These are phyloP conservation scores for Fusarium siculi DNA, from an alignment of 2,329 filamentous ascomycete species.

Conservation along the genomic window DNA sequence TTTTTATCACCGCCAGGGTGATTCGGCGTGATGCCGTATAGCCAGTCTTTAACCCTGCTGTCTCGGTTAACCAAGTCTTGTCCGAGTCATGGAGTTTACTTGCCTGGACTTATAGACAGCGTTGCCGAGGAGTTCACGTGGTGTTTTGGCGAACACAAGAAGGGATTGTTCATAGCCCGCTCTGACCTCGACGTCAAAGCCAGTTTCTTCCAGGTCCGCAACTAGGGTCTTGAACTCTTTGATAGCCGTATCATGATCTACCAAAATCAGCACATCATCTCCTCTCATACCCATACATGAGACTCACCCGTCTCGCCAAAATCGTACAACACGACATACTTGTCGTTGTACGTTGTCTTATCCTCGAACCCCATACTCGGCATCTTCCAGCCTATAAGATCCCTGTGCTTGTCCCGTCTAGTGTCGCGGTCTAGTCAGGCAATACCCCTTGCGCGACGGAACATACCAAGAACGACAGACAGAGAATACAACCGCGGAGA, in stretches of 20 bases:
- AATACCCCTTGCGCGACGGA: constrained; percentile 9
- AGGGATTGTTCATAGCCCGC: constrained; percentile 75
- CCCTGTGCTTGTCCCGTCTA: background rate
- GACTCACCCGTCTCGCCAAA: constrained; percentile 49
- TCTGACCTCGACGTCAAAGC: constrained; percentile 77
- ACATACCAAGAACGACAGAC: background rate
- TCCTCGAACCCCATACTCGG: constrained; percentile 9
- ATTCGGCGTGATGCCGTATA: constrained; percentile 73
- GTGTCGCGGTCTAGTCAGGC: constrained; percentile 8
- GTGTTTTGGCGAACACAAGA: constrained; percentile 73
- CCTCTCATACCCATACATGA: rapidly evolving
- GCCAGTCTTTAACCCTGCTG: constrained; percentile 76
- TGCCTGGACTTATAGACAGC: constrained; percentile 75
- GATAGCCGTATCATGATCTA: constrained; percentile 50
- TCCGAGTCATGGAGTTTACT: background rate
- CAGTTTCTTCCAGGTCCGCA: constrained; percentile 68
- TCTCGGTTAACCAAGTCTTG: background rate
- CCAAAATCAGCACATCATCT: rapidly evolving
- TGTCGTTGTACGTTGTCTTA: constrained; percentile 49
- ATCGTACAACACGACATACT: constrained; percentile 55
- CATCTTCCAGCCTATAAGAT: constrained; percentile 17
- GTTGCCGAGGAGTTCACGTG: constrained; percentile 70
- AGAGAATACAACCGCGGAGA: background rate
- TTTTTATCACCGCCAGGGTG: constrained; percentile 67
- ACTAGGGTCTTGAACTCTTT: constrained; percentile 60